Conservation (phyloP, 208 protist genomes). For the Trypanosoma vivax region DNA sequence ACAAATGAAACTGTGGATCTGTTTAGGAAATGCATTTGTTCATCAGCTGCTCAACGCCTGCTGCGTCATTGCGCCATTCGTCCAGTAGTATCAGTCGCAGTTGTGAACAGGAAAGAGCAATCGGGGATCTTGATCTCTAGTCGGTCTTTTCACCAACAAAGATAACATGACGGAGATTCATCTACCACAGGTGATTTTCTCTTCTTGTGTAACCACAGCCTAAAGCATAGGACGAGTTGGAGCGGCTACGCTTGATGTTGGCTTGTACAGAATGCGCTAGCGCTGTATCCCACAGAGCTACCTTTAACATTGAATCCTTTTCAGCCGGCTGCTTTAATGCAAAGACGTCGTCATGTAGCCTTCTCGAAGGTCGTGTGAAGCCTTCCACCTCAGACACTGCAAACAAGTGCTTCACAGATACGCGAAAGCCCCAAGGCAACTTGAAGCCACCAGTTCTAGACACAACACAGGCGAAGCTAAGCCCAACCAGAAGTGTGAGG, state of each 20-base stretch:
- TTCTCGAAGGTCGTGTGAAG: too few species aligned
- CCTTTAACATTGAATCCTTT: constrained; percentile 67
- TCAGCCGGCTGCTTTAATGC: constrained; percentile 8
- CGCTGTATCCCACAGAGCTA: constrained; percentile 54
- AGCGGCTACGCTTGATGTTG: constrained; percentile 68
- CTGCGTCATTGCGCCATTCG: constrained; percentile 54
- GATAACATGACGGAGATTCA: constrained; percentile 41
- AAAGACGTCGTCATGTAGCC: too few species aligned
- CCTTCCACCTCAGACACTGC: constrained; percentile 25
- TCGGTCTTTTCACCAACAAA: constrained; percentile 6
- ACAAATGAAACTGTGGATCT: constrained; percentile 32
- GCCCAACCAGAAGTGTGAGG: too few species aligned
- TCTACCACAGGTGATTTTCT: constrained; percentile 66
- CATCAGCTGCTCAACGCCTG: constrained; percentile 62
- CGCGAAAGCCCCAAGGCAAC: neutral
- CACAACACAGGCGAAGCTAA: too few species aligned
- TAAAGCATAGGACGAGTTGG: constrained; percentile 43
- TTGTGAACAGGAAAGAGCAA: constrained; percentile 26
- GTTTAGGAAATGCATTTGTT: constrained; percentile 44
- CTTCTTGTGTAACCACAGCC: constrained; percentile 45
- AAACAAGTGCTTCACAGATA: constrained; percentile 11
- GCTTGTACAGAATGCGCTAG: constrained; percentile 60
- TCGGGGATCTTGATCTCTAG: neutral
- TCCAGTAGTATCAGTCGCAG: constrained; percentile 55
- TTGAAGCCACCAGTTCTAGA: too few species aligned